Percentiles rank a stretch among this genome's conserved stretches.
These are phyloP conservation scores for Calocybe cyanea DNA, from an alignment of 768 basidiomycete species.

Conservation along the genomic window DNA sequence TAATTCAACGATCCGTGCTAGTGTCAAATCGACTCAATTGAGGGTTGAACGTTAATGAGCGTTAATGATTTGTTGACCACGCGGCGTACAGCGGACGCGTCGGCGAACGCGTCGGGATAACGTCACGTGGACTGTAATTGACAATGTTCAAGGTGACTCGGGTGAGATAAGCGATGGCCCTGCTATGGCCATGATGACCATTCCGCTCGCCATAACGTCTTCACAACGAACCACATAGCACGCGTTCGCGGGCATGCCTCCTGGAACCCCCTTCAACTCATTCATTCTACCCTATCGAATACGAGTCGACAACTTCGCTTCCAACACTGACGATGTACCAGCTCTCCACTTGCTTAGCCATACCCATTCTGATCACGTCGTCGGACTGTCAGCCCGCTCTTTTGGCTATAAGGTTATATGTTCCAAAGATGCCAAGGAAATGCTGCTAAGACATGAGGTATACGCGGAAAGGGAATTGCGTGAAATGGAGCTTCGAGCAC, in stretches of 20 bases:
- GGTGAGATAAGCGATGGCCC: not conserved
- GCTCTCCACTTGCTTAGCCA: constrained; percentile 80
- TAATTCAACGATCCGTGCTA: no score
- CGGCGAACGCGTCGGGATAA: not conserved
- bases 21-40: no score
- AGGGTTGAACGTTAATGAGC: no score
- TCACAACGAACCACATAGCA: no score
- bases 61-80: no score
- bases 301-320: constrained; percentile 80
- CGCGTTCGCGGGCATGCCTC: constrained; percentile 48
- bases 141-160: constrained; percentile 1
- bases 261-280: constrained; percentile 72
- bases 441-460: constrained; percentile 77
- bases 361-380: constrained; percentile 86
- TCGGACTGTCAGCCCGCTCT: constrained; percentile 69
- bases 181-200: not conserved
- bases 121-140: constrained; percentile 1
- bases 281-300: constrained; percentile 78
- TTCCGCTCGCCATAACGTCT: not conserved
- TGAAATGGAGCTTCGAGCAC: constrained; percentile 45
- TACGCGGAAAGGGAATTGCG: constrained; percentile 59
- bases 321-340: constrained; percentile 31
- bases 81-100: no score
- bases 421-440: constrained; percentile 80
- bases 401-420: constrained; percentile 75